Conservation (phyloP, 2,329 filamentous ascomycete genomes). For the Botrytis porri region DNA sequence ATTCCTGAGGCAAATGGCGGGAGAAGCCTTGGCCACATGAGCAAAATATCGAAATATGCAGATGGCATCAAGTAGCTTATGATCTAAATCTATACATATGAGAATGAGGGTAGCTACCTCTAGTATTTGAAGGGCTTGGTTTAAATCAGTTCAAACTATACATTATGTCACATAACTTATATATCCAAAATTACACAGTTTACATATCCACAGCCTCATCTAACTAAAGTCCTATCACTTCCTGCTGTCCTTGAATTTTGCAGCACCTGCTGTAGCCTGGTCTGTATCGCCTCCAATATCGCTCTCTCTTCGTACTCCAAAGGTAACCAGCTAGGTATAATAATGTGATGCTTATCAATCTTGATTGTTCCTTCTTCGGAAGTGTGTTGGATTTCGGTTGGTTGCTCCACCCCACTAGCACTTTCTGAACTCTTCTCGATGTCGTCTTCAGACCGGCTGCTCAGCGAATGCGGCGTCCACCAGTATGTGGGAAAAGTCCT, state of each 20-base stretch:
- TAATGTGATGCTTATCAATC: conserved; percentile 23
- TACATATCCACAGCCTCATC: conserved; percentile 5
- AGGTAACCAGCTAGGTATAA: conserved; percentile 27
- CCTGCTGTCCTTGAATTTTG: conserved; percentile 5
- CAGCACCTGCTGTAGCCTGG: conserved; percentile 21
- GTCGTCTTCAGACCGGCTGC: conserved; percentile 2
- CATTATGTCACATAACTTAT: not conserved
- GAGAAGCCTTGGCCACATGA: not conserved
- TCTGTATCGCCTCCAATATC: conserved; percentile 27
- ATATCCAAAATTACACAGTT: not conserved
- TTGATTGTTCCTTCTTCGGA: conserved; percentile 18
- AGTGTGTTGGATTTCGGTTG: not conserved
- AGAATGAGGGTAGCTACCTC: not conserved
- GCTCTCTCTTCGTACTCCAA: conserved; percentile 28
- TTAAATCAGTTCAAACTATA: not conserved
- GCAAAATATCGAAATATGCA: not conserved
- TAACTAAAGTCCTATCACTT: conserved; percentile 16
- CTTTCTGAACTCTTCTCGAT: conserved; percentile 5
- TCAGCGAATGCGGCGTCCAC: conserved; percentile 35
- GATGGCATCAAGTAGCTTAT: not conserved
- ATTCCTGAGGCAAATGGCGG: conserved; percentile 13
- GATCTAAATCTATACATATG: not conserved
- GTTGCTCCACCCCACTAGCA: not conserved
- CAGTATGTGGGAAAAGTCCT: conserved; percentile 64
- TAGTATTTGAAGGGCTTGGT: not conserved